Conservation (phyloP, 169 alveolate genomes). For the Nephromyces sp. region DNA sequence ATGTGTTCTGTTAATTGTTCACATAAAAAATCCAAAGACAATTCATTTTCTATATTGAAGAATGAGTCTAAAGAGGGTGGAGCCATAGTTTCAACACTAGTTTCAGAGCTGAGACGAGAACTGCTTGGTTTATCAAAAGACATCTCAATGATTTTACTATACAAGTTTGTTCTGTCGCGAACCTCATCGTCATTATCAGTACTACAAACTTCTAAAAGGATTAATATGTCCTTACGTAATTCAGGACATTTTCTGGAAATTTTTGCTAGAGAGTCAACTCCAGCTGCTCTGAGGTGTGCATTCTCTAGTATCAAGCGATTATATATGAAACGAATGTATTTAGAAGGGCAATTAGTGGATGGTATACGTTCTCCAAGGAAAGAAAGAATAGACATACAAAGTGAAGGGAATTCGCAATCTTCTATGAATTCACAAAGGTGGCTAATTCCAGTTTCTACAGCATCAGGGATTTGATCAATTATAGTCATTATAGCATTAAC, state of each 20-base stretch:
- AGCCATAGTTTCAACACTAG: background rate
- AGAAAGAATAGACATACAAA: conserved; percentile 54
- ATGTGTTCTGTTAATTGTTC: background rate
- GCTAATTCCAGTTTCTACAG: conserved; percentile 66
- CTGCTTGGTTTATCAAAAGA: background rate
- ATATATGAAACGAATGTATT: conserved; percentile 86
- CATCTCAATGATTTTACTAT: background rate
- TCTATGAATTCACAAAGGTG: conserved; percentile 92
- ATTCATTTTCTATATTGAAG: background rate
- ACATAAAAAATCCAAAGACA: background rate
- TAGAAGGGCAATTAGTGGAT: conserved; percentile 73
- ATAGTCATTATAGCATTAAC: conserved; percentile 83
- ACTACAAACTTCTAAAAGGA: conserved; percentile 19
- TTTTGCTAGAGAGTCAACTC: conserved; percentile 85
- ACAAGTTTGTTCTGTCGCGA: conserved; percentile 8
- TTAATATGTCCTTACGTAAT: conserved; percentile 9
- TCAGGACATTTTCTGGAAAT: conserved; percentile 53
- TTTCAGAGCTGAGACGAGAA: background rate
- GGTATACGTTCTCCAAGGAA: conserved; percentile 58
- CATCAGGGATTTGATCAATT: conserved; percentile 48
- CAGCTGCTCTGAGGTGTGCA: conserved; percentile 90
- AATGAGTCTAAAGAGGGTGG: background rate
- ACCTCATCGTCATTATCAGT: conserved; percentile 40
- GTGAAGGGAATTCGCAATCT: conserved; percentile 90
- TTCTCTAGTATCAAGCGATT: conserved; percentile 90